A percentile compares a stretch with the other conserved stretches of the same genome.
These are phyloP conservation scores for Amanita pseudoporphyria DNA, from an alignment of 768 basidiomycete genomes.

Conservation along the genomic window DNA sequence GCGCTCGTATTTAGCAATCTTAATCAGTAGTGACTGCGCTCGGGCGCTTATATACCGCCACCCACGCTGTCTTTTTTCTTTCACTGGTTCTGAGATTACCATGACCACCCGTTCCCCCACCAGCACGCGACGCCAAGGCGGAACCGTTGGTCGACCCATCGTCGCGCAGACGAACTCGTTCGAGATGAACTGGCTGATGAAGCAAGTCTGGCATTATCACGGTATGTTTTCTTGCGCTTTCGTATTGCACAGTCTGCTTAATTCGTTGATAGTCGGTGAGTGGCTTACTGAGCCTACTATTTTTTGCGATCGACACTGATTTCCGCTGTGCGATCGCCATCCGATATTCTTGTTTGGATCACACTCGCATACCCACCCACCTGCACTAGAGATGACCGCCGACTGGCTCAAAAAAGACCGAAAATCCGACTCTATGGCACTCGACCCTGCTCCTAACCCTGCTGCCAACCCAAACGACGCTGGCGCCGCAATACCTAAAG, in stretches of 20 bases:
- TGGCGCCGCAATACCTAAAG: neutral
- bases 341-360: too few species aligned
- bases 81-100: too few species aligned
- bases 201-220: slow-evolving; percentile 3
- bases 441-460: neutral
- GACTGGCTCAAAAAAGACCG: neutral
- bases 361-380: too few species aligned
- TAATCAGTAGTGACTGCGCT: too few species aligned
- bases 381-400: neutral
- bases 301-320: too few species aligned
- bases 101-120: too few species aligned
- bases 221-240: neutral
- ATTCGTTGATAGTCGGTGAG: neutral
- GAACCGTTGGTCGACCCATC: neutral
- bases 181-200: neutral
- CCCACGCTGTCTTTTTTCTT: too few species aligned
- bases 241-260: neutral
- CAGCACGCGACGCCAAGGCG: neutral
- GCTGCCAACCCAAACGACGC: neutral
- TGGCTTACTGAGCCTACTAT: too few species aligned
- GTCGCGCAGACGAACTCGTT: slow-evolving; percentile 2
- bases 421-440: neutral
- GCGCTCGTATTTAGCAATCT: too few species aligned
- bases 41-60: too few species aligned
- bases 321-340: too few species aligned